Evolutionary conservation across 2,329 filamentous ascomycete species (phyloP).

Genomic region (Pseudogymnoascus pannorum): DNA sequence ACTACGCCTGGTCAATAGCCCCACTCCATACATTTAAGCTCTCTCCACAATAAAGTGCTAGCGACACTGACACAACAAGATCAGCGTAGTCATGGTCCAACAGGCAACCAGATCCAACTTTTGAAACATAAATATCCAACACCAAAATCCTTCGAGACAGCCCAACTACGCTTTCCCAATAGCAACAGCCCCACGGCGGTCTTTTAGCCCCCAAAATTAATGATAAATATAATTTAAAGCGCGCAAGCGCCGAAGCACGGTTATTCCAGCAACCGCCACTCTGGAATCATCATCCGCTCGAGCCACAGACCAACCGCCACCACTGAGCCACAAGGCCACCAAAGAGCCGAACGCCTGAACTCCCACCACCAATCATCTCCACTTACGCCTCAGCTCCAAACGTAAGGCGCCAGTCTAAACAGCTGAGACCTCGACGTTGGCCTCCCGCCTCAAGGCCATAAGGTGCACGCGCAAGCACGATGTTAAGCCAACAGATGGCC

Average conservation of each 20-base stretch:
- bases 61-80: too few species aligned
- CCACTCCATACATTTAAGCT: background rate
- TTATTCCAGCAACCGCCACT: background rate
- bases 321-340: too few species aligned
- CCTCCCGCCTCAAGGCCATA: background rate
- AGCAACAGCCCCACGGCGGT: too few species aligned
- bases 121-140: too few species aligned
- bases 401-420: background rate
- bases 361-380: background rate
- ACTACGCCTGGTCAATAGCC: too few species aligned
- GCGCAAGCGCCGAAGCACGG: background rate
- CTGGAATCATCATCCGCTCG: background rate
- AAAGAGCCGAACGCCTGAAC: too few species aligned
- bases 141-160: background rate
- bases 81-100: too few species aligned
- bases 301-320: background rate
- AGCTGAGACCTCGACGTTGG: background rate
- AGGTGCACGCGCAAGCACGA: background rate
- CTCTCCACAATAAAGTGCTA: background rate
- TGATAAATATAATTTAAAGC: background rate
- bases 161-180: background rate
- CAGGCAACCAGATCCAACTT: too few species aligned
- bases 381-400: background rate
- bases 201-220: background rate
- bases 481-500: too few species aligned